Percentiles rank a stretch among this genome's conserved stretches.
phyloP scores from a whole-genome alignment of 1,139 yeast genomes.

The Yarrowia galli region DNA sequence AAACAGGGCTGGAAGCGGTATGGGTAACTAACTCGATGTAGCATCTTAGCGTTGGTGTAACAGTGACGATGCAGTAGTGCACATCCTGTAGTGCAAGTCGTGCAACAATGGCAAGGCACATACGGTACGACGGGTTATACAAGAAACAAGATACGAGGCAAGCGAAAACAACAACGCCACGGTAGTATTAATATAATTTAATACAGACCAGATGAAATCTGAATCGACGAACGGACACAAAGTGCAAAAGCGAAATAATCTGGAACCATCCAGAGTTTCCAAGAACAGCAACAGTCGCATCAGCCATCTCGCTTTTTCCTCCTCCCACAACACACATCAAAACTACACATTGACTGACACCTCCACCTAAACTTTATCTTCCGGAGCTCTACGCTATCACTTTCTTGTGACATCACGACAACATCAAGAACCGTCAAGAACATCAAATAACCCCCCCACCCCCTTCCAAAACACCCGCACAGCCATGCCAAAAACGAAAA shows the following conservation, averaged over 20 bases:
- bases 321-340: too few species aligned
- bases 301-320: too few species aligned
- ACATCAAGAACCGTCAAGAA: background rate
- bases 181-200: background rate
- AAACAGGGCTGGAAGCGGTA: background rate
- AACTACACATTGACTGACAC: background rate
- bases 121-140: background rate
- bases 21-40: background rate
- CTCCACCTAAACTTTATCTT: constrained; percentile 32
- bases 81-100: constrained; percentile 4
- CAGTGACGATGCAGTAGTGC: constrained; percentile 9
- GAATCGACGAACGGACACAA: background rate
- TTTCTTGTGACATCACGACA: constrained; percentile 16
- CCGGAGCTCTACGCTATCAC: constrained; percentile 24
- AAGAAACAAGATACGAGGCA: constrained; percentile 20
- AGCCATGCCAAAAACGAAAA: constrained; percentile 31
- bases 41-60: constrained; percentile 13
- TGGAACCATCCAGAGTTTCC: too few species aligned
- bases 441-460: background rate
- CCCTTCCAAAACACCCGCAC: background rate
- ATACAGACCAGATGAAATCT: too few species aligned
- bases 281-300: too few species aligned
- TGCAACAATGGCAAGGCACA: constrained; percentile 23
- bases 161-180: background rate
- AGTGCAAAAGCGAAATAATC: background rate